These are phyloP conservation scores for Ambrosiella xylebori DNA, from an alignment of 2,329 filamentous ascomycete species.

Conservation along the genomic window DNA sequence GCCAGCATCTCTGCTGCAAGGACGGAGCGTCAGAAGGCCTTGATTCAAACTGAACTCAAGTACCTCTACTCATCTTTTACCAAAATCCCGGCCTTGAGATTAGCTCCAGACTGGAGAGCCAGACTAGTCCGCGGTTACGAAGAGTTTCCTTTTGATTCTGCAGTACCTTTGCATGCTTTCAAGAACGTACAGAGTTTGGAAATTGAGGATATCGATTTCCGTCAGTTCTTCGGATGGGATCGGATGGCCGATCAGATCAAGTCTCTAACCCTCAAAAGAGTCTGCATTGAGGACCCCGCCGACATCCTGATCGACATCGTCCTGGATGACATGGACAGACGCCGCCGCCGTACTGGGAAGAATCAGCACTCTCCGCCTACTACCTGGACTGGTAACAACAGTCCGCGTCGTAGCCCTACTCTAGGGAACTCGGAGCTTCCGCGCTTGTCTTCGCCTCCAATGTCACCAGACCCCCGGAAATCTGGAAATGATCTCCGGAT, in stretches of 20 bases:
- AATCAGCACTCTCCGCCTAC: slow-evolving; percentile 58
- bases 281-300: slow-evolving; percentile 71
- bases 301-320: slow-evolving; percentile 88
- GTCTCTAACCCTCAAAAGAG: slow-evolving; percentile 75
- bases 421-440: slow-evolving; percentile 48
- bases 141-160: slow-evolving; percentile 94
- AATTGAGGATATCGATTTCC: slow-evolving; percentile 87
- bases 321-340: slow-evolving; percentile 87
- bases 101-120: slow-evolving; percentile 86
- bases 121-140: slow-evolving; percentile 84
- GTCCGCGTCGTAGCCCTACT: slow-evolving; percentile 44
- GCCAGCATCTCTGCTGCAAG: slow-evolving; percentile 65
- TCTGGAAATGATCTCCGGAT: slow-evolving; percentile 34
- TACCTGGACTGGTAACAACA: slow-evolving; percentile 42
- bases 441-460: slow-evolving; percentile 51
- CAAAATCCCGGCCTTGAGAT: slow-evolving; percentile 80
- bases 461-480: slow-evolving; percentile 35
- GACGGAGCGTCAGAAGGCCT: slow-evolving; percentile 76
- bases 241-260: slow-evolving; percentile 79
- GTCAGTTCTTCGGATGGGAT: slow-evolving; percentile 96
- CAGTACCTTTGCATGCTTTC: slow-evolving; percentile 89
- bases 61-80: slow-evolving; percentile 97
- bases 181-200: slow-evolving; percentile 92
- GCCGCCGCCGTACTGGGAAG: slow-evolving; percentile 75
- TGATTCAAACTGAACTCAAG: slow-evolving; percentile 71